phyloP scores from a whole-genome alignment of 495 filamentous ascomycete species.

The Daldinia childiae region DNA sequence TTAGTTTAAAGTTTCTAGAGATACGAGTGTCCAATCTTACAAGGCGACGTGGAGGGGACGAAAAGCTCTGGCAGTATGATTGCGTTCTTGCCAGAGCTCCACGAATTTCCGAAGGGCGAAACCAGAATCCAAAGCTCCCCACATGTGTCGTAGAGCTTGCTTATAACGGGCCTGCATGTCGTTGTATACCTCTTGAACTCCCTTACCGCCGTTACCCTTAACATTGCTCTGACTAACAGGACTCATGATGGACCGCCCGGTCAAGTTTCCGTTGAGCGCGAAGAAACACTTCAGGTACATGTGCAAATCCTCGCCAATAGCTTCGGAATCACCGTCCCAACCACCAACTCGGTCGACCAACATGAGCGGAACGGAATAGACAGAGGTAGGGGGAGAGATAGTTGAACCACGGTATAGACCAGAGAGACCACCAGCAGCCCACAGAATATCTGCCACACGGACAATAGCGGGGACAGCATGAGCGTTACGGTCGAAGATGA shows the following conservation, averaged over 20 bases:
- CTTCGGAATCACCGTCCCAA: slow-evolving; percentile 72
- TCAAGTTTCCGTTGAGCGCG: slow-evolving; percentile 69
- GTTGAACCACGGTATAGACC: slow-evolving; percentile 67
- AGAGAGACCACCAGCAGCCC: slow-evolving; percentile 72
- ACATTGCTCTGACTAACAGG: slow-evolving; percentile 76
- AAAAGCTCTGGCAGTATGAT: slow-evolving; percentile 59
- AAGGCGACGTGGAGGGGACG: slow-evolving; percentile 60
- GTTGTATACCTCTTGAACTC: slow-evolving; percentile 58
- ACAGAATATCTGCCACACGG: slow-evolving; percentile 72
- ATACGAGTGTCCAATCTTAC: slow-evolving; percentile 42
- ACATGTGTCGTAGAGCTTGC: slow-evolving; percentile 76
- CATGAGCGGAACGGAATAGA: slow-evolving; percentile 71
- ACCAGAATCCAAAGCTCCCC: slow-evolving; percentile 73
- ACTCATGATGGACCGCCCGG: slow-evolving; percentile 62
- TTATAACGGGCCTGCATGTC: slow-evolving; percentile 69
- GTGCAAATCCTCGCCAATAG: slow-evolving; percentile 77
- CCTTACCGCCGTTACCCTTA: slow-evolving; percentile 61
- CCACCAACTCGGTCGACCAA: slow-evolving; percentile 70
- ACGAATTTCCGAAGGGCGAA: slow-evolving; percentile 63
- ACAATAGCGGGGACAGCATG: slow-evolving; percentile 72
- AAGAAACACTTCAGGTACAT: slow-evolving; percentile 83
- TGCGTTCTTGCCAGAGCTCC: slow-evolving; percentile 60
- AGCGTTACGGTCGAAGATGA: slow-evolving; percentile 76
- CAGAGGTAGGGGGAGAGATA: slow-evolving; percentile 73
- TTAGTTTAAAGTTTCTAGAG: slow-evolving; percentile 3